A percentile compares a stretch with the other conserved stretches of the same genome.
Evolutionary conservation across 2,329 filamentous ascomycete species (phyloP).

Genomic region (Exophiala dermatitidis): DNA sequence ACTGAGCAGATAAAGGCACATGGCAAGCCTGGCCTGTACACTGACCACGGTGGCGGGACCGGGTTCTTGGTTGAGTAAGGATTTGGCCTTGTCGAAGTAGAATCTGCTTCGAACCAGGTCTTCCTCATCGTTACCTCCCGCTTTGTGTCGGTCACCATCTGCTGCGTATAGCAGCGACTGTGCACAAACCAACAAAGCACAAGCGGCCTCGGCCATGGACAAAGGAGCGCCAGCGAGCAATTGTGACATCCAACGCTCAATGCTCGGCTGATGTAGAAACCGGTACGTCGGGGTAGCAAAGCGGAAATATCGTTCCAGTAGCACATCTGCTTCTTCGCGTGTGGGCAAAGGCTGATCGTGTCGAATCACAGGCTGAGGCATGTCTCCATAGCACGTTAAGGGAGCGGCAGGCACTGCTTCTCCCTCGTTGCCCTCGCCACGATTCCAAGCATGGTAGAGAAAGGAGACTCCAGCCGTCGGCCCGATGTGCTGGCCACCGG

Average conservation of each 20-base stretch:
- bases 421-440: constrained; percentile 26
- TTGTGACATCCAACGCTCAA: constrained; percentile 39
- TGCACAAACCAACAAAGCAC: constrained; percentile 33
- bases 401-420: constrained; percentile 36
- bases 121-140: constrained; percentile 15
- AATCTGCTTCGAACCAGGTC: constrained; percentile 14
- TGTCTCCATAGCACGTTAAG: constrained; percentile 34
- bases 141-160: constrained; percentile 11
- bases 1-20: constrained; percentile 48
- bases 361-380: constrained; percentile 33
- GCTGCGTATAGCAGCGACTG: constrained; percentile 21
- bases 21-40: constrained; percentile 48
- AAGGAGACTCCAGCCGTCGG: constrained; percentile 44
- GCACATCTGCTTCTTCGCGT: constrained; percentile 30
- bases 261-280: constrained; percentile 46
- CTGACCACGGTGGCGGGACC: constrained; percentile 46
- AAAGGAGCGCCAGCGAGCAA: constrained; percentile 31
- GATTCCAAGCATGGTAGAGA: constrained; percentile 57
- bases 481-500: constrained; percentile 45
- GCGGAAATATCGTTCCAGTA: constrained; percentile 48
- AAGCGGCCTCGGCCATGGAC: constrained; percentile 29
- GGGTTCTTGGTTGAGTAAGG: constrained; percentile 34
- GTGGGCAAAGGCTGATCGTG: constrained; percentile 32
- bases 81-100: constrained; percentile 23
- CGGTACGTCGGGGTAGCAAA: constrained; percentile 50